Evolutionary conservation across 768 basidiomycete genomes (phyloP).

Genomic region (Trametes maxima): DNA sequence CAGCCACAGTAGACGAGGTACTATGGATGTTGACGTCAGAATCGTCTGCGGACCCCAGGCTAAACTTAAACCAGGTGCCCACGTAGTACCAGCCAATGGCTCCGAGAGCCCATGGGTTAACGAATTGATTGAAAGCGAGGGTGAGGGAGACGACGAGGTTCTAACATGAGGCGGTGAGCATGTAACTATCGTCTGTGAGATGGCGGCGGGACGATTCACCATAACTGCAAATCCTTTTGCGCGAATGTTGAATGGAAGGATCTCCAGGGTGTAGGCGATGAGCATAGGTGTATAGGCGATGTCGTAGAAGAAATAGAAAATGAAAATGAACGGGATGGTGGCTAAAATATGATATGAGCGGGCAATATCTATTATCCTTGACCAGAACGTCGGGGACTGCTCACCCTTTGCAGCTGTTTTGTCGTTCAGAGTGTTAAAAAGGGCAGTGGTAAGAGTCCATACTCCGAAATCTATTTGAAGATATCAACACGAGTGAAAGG

Average conservation of each 20-base stretch:
- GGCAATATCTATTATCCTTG: not conserved
- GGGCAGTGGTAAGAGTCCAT: constrained; percentile 55
- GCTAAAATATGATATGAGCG: constrained; percentile 36
- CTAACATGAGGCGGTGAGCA: constrained; percentile 33
- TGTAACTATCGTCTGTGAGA: not conserved
- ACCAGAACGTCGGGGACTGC: not conserved
- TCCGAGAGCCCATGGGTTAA: constrained; percentile 74
- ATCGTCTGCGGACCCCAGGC: not conserved
- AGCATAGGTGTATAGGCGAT: constrained; percentile 80
- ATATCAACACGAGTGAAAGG: not conserved
- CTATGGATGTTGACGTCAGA: constrained; percentile 20
- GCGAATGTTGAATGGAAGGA: constrained; percentile 77
- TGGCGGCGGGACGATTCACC: constrained; percentile 43
- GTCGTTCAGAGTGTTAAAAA: constrained; percentile 36
- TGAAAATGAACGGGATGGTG: constrained; percentile 67
- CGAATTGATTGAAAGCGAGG: constrained; percentile 77
- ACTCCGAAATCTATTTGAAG: constrained; percentile 48
- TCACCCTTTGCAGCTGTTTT: constrained; percentile 38
- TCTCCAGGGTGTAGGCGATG: constrained; percentile 67
- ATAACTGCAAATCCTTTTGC: constrained; percentile 81
- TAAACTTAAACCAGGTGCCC: constrained; percentile 20
- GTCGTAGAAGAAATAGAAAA: constrained; percentile 57
- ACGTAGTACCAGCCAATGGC: constrained; percentile 47
- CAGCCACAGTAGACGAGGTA: constrained; percentile 68
- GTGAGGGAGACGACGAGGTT: constrained; percentile 65